Percentiles rank a stretch among this genome's conserved stretches.
Conservation (phyloP, 129 eudicot species). For the Ambrosia trifida region DNA sequence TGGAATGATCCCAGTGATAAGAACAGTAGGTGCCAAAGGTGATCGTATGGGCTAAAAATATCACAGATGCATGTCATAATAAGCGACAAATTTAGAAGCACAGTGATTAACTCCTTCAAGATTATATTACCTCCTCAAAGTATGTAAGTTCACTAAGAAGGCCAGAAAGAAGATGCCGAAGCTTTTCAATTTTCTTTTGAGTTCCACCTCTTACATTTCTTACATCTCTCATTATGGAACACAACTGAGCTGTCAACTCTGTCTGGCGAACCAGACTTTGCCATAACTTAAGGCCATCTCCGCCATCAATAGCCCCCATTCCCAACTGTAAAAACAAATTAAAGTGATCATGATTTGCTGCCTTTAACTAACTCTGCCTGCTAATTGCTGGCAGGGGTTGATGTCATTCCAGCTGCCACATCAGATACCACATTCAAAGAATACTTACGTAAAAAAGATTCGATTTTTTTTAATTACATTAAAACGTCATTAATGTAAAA, state of each 20-base stretch:
- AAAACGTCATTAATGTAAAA: background rate
- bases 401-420: background rate
- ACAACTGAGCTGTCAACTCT: constrained; percentile 96
- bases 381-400: background rate
- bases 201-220: constrained; percentile 93
- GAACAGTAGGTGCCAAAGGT: constrained; percentile 85
- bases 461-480: background rate
- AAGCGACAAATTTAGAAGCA: background rate
- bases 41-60: constrained; percentile 85
- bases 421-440: background rate
- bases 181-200: constrained; percentile 95
- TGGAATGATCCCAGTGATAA: constrained; percentile 93
- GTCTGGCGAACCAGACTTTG: constrained; percentile 98
- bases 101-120: background rate
- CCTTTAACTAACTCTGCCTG: background rate
- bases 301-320: constrained; percentile 56
- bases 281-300: constrained; percentile 88
- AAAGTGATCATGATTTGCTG: background rate
- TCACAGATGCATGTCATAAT: constrained; percentile 5
- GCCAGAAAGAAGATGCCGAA: constrained; percentile 90
- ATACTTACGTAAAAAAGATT: background rate
- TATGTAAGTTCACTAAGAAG: constrained; percentile 98
- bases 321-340: constrained; percentile 56
- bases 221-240: constrained; percentile 94
- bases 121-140: constrained; percentile 88